A percentile compares a stretch with the other conserved stretches of the same genome.
Conservation (phyloP, 2,329 filamentous ascomycete species). For the Calycina herbarum region DNA sequence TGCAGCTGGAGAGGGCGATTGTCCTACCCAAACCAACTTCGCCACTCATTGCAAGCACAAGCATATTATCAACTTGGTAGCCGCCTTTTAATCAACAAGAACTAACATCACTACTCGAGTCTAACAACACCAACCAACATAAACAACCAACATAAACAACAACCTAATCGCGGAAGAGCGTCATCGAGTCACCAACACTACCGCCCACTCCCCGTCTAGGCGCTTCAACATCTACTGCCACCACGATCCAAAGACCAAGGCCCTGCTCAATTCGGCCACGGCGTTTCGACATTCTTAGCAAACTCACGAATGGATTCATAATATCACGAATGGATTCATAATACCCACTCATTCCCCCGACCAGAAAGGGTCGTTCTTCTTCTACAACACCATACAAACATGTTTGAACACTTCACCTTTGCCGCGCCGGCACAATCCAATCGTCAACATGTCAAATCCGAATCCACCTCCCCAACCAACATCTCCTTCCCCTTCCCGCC, state of each 20-base stretch:
- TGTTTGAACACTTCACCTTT: slow-evolving; percentile 35
- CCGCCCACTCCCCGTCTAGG: not conserved
- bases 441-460: slow-evolving; percentile 12
- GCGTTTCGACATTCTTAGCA: slow-evolving; percentile 10
- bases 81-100: not conserved
- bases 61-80: not conserved
- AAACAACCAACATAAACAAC: not conserved
- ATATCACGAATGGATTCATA: slow-evolving; percentile 18
- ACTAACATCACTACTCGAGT: not conserved
- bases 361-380: not conserved
- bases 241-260: not conserved
- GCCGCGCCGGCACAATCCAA: slow-evolving; percentile 25
- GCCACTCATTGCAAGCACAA: not conserved
- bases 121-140: not conserved
- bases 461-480: slow-evolving; percentile 29
- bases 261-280: slow-evolving; percentile 12
- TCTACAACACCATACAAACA: slow-evolving; percentile 26
- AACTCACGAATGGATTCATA: too few relatives aligned
- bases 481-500: slow-evolving; percentile 25
- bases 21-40: not conserved
- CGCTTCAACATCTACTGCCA: not conserved
- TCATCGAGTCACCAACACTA: not conserved
- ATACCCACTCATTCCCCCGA: not conserved
- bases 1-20: not conserved
- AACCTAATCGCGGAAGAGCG: not conserved